Percentiles rank a stretch among this genome's conserved stretches.
These are phyloP conservation scores for Penicillium nordicum DNA, from an alignment of 2,329 filamentous ascomycete genomes.

Conservation along the genomic window DNA sequence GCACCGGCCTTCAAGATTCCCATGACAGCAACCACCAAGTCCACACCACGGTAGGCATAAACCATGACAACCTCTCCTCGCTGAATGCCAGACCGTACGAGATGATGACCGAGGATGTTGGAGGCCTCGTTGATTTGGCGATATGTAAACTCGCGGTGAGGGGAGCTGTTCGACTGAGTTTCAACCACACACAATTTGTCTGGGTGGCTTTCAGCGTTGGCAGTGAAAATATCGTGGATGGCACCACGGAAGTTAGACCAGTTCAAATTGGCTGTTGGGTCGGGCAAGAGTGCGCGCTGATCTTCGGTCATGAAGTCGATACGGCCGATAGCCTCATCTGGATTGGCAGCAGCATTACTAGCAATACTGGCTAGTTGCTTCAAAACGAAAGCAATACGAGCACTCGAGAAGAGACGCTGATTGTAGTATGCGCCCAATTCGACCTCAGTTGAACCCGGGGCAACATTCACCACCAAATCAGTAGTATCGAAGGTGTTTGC, in stretches of 20 bases:
- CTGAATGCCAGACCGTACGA: conserved; percentile 68
- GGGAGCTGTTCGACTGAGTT: conserved; percentile 51
- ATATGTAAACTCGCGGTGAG: conserved; percentile 73
- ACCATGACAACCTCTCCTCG: conserved; percentile 91
- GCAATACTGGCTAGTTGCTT: conserved; percentile 44
- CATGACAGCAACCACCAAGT: conserved; percentile 75
- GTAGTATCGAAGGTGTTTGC: conserved; percentile 45
- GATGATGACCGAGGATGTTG: conserved; percentile 74
- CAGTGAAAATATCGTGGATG: conserved; percentile 44
- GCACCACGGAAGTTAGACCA: conserved; percentile 47
- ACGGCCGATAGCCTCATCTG: conserved; percentile 40
- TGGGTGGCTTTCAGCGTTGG: conserved; percentile 62
- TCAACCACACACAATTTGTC: conserved; percentile 67
- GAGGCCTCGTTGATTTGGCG: conserved; percentile 80
- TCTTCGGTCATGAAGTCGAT: conserved; percentile 44
- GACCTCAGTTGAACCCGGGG: conserved; percentile 24
- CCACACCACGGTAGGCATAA: conserved; percentile 78
- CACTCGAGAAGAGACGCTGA: conserved; percentile 46
- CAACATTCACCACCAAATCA: conserved; percentile 42
- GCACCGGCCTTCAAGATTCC: conserved; percentile 62
- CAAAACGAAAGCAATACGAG: conserved; percentile 43
- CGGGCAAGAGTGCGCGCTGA: conserved; percentile 36
- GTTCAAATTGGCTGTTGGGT: conserved; percentile 44
- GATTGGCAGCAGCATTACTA: conserved; percentile 39
- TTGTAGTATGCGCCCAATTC: conserved; percentile 45